Evolutionary conservation across 352 stramenopile genomes (phyloP).

Genomic region (Thalassiosira mediterranea): DNA sequence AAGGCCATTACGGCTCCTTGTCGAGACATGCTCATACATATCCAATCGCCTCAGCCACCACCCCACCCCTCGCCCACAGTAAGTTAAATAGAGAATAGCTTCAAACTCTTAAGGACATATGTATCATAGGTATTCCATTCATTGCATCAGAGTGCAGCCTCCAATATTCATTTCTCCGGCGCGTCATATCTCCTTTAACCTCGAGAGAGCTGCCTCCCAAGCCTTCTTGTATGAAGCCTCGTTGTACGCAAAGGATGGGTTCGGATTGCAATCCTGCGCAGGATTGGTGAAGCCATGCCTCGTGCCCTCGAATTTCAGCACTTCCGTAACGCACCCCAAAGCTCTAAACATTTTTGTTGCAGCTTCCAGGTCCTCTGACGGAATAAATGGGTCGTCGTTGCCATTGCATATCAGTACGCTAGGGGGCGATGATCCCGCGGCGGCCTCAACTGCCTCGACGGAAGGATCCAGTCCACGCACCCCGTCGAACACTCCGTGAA

Average conservation of each 20-base stretch:
- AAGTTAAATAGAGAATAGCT: too few species aligned
- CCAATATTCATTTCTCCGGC: too few species aligned
- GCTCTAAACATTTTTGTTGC: constrained; percentile 41
- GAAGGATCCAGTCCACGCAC: constrained; percentile 14
- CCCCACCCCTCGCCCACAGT: too few species aligned
- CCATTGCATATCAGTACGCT: constrained; percentile 65
- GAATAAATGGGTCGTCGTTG: constrained; percentile 69
- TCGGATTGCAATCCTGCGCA: constrained; percentile 70
- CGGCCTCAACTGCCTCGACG: too few species aligned
- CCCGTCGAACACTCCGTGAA: constrained; percentile 75
- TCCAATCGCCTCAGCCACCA: too few species aligned
- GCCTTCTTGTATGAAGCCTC: constrained; percentile 15
- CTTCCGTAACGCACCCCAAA: constrained; percentile 10
- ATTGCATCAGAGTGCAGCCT: too few species aligned
- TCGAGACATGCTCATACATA: too few species aligned
- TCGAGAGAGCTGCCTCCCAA: constrained; percentile 4
- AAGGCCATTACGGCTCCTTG: too few species aligned
- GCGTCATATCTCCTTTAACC: constrained; percentile 16
- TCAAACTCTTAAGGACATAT: too few species aligned
- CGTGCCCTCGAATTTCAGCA: constrained; percentile 46
- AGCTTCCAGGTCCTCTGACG: constrained; percentile 44
- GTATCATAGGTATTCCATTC: too few species aligned
- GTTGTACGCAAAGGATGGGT: constrained; percentile 67
- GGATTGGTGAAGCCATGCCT: constrained; percentile 81
- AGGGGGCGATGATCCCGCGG: too few species aligned